phyloP scores from a whole-genome alignment of 805 yeast genomes.

The Scheffersomyces lignosus region DNA sequence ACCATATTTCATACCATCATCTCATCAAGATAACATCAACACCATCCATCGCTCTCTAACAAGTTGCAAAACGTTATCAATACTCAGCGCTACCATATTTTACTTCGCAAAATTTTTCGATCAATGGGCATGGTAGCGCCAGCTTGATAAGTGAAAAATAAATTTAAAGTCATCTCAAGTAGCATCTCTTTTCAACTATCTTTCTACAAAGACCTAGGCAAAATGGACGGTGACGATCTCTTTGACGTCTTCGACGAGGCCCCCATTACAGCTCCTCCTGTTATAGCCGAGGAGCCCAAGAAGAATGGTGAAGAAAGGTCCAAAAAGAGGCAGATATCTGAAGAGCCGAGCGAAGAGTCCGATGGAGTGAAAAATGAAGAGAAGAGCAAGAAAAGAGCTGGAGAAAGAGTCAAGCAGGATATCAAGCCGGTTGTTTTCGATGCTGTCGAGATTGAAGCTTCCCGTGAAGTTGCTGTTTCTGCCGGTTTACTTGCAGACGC shows the following conservation, averaged over 20 bases:
- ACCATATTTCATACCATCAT: too few species aligned
- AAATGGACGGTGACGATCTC: conserved; percentile 51
- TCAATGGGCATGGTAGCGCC: too few species aligned
- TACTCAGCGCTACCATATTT: too few species aligned
- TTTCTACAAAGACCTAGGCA: too few species aligned
- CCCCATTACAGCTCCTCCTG: conserved; percentile 37
- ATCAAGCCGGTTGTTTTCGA: conserved; percentile 80
- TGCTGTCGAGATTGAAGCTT: conserved; percentile 83
- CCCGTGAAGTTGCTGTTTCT: conserved; percentile 83
- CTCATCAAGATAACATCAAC: too few species aligned
- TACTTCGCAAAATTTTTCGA: too few species aligned
- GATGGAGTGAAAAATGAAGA: conserved; percentile 23
- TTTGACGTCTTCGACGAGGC: conserved; percentile 64
- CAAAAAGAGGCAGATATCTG: background rate
- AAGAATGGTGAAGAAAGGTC: too few species aligned
- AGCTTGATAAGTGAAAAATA: too few species aligned
- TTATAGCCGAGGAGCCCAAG: conserved; percentile 19
- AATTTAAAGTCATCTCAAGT: too few species aligned
- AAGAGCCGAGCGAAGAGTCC: conserved; percentile 19
- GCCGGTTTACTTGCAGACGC: conserved; percentile 56
- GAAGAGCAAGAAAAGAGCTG: conserved; percentile 4
- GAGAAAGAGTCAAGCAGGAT: conserved; percentile 35
- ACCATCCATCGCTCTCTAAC: too few species aligned
- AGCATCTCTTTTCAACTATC: too few species aligned
- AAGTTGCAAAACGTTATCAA: too few species aligned